A percentile compares a stretch with the other conserved stretches of the same genome.
phyloP scores from a whole-genome alignment of 2,329 filamentous ascomycete species.

The Colletotrichum incanum region DNA sequence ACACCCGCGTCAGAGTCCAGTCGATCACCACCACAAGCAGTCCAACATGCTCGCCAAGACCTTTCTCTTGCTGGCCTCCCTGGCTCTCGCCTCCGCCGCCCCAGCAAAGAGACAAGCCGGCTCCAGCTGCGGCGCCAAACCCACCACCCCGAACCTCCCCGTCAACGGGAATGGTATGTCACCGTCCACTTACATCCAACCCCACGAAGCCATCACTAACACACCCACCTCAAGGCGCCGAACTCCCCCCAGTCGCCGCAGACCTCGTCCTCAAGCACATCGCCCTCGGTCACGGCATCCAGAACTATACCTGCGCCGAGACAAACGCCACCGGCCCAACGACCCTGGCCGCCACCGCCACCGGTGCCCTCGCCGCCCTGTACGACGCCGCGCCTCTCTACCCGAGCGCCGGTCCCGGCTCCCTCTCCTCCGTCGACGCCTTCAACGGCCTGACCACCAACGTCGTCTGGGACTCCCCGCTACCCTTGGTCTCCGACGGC shows the following conservation, averaged over 20 bases:
- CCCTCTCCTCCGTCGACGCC: slow-evolving; percentile 54
- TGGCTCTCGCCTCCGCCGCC: slow-evolving; percentile 52
- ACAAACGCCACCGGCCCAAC: slow-evolving; percentile 49
- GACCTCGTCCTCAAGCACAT: slow-evolving; percentile 66
- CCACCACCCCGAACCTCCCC: slow-evolving; percentile 55
- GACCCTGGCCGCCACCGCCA: slow-evolving; percentile 52
- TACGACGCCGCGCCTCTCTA: slow-evolving; percentile 71
- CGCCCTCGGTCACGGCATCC: slow-evolving; percentile 75
- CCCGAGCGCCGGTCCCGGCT: slow-evolving; percentile 57
- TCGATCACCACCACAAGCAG: slow-evolving; percentile 20
- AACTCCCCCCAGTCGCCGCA: slow-evolving; percentile 61
- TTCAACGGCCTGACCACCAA: slow-evolving; percentile 59
- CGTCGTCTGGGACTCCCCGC: slow-evolving; percentile 57
- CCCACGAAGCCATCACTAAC: slow-evolving; percentile 41
- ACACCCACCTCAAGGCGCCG: slow-evolving; percentile 50
- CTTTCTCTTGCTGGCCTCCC: slow-evolving; percentile 53
- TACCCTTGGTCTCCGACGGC: slow-evolving; percentile 66
- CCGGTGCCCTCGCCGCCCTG: slow-evolving; percentile 72
- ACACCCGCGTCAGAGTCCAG: slow-evolving; percentile 6
- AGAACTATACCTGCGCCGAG: slow-evolving; percentile 76
- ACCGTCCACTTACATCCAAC: slow-evolving; percentile 29
- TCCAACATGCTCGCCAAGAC: slow-evolving; percentile 50
- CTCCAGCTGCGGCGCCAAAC: slow-evolving; percentile 43
- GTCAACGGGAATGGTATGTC: slow-evolving; percentile 57
- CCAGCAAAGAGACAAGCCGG: slow-evolving; percentile 45